Evolutionary conservation across 345 rosid genomes (phyloP).

Genomic region (Litchi chinensis): DNA sequence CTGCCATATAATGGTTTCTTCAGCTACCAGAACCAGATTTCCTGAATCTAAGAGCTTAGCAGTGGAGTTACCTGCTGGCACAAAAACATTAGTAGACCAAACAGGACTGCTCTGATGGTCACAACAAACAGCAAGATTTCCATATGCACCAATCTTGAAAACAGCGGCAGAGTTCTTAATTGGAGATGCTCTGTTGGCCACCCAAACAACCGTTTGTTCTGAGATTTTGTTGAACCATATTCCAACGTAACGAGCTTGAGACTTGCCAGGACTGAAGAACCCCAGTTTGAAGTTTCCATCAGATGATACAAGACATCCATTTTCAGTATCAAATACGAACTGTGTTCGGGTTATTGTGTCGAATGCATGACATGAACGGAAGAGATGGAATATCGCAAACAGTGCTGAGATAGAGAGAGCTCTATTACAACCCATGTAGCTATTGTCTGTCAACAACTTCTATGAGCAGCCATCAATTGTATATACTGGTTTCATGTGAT

Average conservation of each 20-base stretch:
- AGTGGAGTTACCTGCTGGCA: neutral
- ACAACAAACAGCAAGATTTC: conserved; percentile 36
- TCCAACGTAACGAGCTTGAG: conserved; percentile 60
- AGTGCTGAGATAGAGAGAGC: no score
- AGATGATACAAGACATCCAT: neutral
- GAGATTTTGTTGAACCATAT: conserved; percentile 65
- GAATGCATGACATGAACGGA: no score
- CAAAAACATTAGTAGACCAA: conserved; percentile 55
- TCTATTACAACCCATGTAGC: no score
- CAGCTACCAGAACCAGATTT: conserved; percentile 54
- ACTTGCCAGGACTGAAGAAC: conserved; percentile 55
- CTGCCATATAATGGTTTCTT: conserved; percentile 50
- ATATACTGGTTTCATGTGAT: no score
- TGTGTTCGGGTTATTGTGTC: no score
- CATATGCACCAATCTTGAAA: conserved; percentile 40
- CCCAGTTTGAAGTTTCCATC: conserved; percentile 43
- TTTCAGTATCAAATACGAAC: no score
- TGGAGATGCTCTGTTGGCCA: conserved; percentile 71
- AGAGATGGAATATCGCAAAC: no score
- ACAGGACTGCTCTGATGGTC: conserved; percentile 28
- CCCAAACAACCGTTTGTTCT: conserved; percentile 65
- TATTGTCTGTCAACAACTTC: no score
- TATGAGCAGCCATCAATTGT: no score
- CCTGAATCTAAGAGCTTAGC: conserved; percentile 56
- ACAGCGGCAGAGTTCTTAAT: conserved; percentile 44